Evolutionary conservation across 768 basidiomycete species (phyloP), one percentile per base, ranked within the genome.

Genomic region (Leucosporidium yakuticum): DNA sequence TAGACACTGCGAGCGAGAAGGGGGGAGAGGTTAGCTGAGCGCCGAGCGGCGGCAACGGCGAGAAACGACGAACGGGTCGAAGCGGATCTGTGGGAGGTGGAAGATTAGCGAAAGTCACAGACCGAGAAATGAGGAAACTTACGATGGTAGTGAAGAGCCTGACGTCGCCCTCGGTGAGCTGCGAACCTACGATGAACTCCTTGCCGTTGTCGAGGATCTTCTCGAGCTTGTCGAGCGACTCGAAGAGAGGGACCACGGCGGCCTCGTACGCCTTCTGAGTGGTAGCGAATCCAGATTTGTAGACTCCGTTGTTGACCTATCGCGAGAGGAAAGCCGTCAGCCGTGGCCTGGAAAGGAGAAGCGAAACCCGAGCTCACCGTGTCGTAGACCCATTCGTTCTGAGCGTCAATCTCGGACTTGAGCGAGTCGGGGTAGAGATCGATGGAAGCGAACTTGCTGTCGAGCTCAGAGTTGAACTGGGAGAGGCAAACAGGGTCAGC

Each of bases 71-170:
- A 4, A 60, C 60, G 87, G 86, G 74, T 95, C 92, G 79, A 93
- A 94, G 47, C 91, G 90, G 69, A 91, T 80, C 88, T 90, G 65
- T 63, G 3, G 39, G 58, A 51, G 19, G 29, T 5, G 19, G 50
- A 21, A 51, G 23, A 9, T 27, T 9, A 4, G 34, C 11, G 54
- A 54, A 21, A 6, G 34, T 36, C 25, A n/a, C 8, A 25, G 19
- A 50, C 5, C 4, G 19, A 19, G 25, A 23, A 39, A 32, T 0
- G 48, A 56, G 2, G 15, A 5, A 12, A 74, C 89, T 73, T 70
- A 93, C 88, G 67, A 93, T 87, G 3, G 95, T 96, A n/a, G 95
- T 92, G 80, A 85, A 98, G 51, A 98, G 86, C 61, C 95, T 85
- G 61, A 81, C 76, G 68, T 82, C 81, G 14, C 80, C 81, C 73